Evolutionary conservation across 225 moss, liverwort and hornwort species (phyloP).

Genomic region (Pseudisothecium myosuroides): DNA sequence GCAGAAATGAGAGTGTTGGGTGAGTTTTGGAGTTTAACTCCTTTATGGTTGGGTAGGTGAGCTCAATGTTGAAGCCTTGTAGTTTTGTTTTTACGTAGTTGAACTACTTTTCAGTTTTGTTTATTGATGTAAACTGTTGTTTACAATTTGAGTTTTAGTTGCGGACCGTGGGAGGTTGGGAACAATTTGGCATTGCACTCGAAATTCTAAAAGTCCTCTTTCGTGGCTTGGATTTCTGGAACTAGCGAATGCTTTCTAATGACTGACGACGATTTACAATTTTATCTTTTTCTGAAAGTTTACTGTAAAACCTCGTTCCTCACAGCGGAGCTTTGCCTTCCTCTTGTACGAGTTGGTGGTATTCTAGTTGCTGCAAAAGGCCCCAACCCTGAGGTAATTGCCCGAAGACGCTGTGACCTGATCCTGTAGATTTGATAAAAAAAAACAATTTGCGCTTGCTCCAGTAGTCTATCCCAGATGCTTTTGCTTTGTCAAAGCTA

Average conservation of each 20-base stretch:
- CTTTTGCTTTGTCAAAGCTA: background rate
- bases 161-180: background rate
- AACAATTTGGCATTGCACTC: background rate
- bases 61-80: background rate
- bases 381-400: constrained; percentile 63
- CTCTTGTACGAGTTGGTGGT: constrained; percentile 85
- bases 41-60: background rate
- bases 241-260: background rate
- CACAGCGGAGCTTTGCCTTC: constrained; percentile 94
- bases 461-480: background rate
- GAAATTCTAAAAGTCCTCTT: background rate
- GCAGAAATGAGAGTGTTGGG: constrained; percentile 96
- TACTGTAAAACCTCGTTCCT: background rate
- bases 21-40: background rate
- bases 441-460: background rate
- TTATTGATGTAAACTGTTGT: background rate
- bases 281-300: background rate
- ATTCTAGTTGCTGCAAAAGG: constrained; percentile 96
- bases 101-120: background rate
- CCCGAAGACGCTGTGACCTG: background rate
- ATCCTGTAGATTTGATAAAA: background rate
- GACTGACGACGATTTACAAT: background rate
- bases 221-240: background rate
- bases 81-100: background rate
- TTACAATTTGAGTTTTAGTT: background rate